Evolutionary conservation across 495 filamentous ascomycete species (phyloP).

Genomic region (Pseudevernia furfuracea): DNA sequence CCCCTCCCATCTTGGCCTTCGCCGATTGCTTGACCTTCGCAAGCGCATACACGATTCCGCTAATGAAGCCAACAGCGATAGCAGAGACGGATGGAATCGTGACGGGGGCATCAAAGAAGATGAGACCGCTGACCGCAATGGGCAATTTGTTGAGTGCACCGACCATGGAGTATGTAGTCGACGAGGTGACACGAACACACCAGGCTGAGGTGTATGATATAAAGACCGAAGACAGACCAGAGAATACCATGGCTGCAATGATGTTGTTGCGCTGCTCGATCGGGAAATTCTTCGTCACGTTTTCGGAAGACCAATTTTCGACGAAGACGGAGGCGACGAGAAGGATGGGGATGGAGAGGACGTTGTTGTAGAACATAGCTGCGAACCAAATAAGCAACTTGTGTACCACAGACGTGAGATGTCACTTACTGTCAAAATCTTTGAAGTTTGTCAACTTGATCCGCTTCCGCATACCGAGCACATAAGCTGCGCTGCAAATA

Average conservation of each 20-base stretch:
- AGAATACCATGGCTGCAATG: conserved; percentile 84
- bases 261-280: conserved; percentile 62
- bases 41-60: conserved; percentile 84
- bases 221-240: conserved; percentile 87
- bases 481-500: conserved; percentile 84
- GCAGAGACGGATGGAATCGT: conserved; percentile 89
- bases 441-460: conserved; percentile 99
- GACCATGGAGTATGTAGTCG: conserved; percentile 97
- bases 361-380: conserved; percentile 99
- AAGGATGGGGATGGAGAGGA: conserved; percentile 91
- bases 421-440: conserved; percentile 90
- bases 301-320: conserved; percentile 86
- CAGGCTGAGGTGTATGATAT: conserved; percentile 98
- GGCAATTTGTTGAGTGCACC: conserved; percentile 97
- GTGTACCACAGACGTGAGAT: background rate
- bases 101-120: conserved; percentile 92
- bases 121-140: conserved; percentile 77
- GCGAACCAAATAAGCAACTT: conserved; percentile 12
- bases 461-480: conserved; percentile 92
- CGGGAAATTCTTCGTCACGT: conserved; percentile 85
- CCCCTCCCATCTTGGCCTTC: conserved; percentile 46
- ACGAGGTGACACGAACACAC: conserved; percentile 95
- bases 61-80: conserved; percentile 82
- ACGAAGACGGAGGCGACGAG: conserved; percentile 71
- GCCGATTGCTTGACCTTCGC: conserved; percentile 78